Evolutionary conservation across 2,329 filamentous ascomycete genomes (phyloP).

Genomic region (Tetracladium maxilliforme): DNA sequence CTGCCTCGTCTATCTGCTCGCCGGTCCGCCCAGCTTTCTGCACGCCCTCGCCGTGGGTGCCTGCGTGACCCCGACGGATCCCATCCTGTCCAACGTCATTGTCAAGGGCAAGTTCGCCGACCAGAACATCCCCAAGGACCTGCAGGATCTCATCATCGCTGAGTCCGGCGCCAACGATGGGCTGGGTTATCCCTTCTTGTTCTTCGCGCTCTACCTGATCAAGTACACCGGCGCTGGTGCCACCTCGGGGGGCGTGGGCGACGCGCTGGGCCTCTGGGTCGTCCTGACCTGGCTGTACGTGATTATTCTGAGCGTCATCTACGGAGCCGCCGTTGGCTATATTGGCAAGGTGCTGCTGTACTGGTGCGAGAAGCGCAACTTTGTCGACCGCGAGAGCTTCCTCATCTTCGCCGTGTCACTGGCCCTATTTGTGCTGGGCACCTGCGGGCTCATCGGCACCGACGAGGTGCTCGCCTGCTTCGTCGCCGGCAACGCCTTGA

Average conservation of each 20-base stretch:
- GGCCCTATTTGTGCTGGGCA: conserved; percentile 70
- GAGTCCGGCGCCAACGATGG: conserved; percentile 87
- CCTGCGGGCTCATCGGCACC: conserved; percentile 71
- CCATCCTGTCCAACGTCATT: conserved; percentile 75
- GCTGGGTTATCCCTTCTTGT: conserved; percentile 71
- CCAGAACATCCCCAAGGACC: conserved; percentile 66
- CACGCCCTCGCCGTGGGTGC: conserved; percentile 70
- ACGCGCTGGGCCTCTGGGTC: conserved; percentile 70
- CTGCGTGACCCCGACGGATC: conserved; percentile 86
- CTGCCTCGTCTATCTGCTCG: conserved; percentile 61
- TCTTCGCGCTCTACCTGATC: conserved; percentile 70
- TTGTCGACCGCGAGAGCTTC: conserved; percentile 77
- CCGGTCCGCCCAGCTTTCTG: conserved; percentile 57
- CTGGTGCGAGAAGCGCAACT: conserved; percentile 68
- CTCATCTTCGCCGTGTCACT: conserved; percentile 73
- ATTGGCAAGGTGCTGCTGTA: conserved; percentile 69
- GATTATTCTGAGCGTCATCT: conserved; percentile 63
- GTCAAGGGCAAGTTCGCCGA: conserved; percentile 91
- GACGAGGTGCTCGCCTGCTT: conserved; percentile 90
- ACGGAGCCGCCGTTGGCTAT: conserved; percentile 68
- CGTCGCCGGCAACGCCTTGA: conserved; percentile 80
- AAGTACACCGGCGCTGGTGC: conserved; percentile 51
- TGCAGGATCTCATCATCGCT: conserved; percentile 66
- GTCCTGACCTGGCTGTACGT: conserved; percentile 75
- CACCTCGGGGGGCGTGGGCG: conserved; percentile 37